phyloP scores from a whole-genome alignment of 352 stramenopile species.

The Blastocystis hominis region DNA sequence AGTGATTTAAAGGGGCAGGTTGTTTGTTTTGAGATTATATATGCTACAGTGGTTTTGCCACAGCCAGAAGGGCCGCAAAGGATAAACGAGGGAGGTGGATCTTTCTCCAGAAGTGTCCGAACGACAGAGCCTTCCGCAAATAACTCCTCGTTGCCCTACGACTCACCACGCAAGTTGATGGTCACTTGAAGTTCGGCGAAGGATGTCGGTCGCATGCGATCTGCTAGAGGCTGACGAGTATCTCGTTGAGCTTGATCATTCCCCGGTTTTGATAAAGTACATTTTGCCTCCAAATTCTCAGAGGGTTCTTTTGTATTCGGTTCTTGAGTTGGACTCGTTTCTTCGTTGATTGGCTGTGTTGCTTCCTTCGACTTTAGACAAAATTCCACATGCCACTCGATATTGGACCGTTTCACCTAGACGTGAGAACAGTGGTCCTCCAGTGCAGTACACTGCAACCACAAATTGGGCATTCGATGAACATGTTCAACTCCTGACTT shows the following conservation, averaged over 20 bases:
- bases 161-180: neutral
- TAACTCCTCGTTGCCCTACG: slow-evolving; percentile 66
- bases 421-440: neutral
- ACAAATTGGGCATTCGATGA: slow-evolving; percentile 6
- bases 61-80: slow-evolving; percentile 68
- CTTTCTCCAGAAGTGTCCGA: neutral
- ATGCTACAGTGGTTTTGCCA: slow-evolving; percentile 74
- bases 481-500: neutral
- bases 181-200: slow-evolving; percentile 23
- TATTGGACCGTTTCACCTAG: slow-evolving; percentile 6
- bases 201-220: slow-evolving; percentile 17
- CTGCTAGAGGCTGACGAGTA: neutral
- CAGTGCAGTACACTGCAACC: neutral
- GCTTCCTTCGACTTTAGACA: neutral
- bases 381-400: slow-evolving; percentile 6
- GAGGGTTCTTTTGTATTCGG: neutral
- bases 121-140: slow-evolving; percentile 67
- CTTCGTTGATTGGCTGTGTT: neutral
- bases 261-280: neutral
- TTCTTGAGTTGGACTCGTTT: neutral
- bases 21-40: slow-evolving; percentile 70
- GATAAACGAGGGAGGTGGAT: neutral
- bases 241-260: neutral
- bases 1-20: slow-evolving; percentile 66
- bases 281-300: neutral